Evolutionary conservation across 225 moss, liverwort and hornwort genomes (phyloP), one percentile per base, ranked within the genome.

Genomic region (Marchantia paleacea): DNA sequence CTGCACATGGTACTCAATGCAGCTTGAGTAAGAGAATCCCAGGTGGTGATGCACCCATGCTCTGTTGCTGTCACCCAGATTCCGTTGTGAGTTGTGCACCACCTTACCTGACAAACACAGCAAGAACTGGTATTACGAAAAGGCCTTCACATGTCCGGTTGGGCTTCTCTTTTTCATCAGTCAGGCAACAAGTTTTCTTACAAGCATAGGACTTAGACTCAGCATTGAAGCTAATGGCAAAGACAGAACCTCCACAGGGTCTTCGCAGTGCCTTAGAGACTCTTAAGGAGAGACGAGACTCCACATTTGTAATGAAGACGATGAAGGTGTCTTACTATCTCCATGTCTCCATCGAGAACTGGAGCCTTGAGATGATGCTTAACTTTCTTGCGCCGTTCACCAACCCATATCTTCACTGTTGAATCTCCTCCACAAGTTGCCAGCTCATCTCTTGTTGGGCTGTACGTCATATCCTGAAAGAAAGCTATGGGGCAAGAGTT

Each of bases 361-460:
- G 52, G 69, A 8, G 87, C 90, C 7, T 58, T 60, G 16, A 91
- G 87, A 1, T 71, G 29, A 69, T 88, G 84, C 63, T 81, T 88
- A 2, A 88, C 79, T 55, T 72, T 84, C 81, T 84, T 85, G 4
- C 83, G 73, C 10, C 84, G 81, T 69, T 85, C 82, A 69, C 90
- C 91, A 52, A 86, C 85, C 93, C 93, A 93, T 29, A 93, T 85
- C 69, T 90, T 90, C 11, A 91, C 91, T 29, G 53, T 11, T 39
- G 81, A 74, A 60, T 85, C 89, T 10, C 91, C 91, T 76, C 93
- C 91, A 72, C 93, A 93, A n/a, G 91, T 90, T 75, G 93, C 93
- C 30, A 93, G 22, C 80, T 93, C 91, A 73, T 91, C 87, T 79
- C 91, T 85, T 8, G 75, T 24, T 13, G 78, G 73, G 64, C 89